phyloP scores from a whole-genome alignment of 805 yeast genomes.

The Kodamaea leandrae region DNA sequence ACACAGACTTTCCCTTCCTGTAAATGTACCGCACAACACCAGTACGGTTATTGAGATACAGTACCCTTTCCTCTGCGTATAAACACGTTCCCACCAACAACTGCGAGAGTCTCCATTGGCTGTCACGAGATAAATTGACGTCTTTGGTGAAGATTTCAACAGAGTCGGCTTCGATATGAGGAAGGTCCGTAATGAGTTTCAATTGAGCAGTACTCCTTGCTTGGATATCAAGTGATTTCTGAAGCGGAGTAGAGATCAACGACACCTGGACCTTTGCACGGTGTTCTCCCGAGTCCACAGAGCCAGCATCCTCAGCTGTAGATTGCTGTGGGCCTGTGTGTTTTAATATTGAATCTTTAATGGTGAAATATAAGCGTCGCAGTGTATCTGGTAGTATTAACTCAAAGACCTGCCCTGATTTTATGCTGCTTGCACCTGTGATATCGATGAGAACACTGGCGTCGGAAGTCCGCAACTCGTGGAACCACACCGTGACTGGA shows the following conservation, averaged over 20 bases:
- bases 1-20: constrained; percentile 62
- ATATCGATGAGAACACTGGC: constrained; percentile 66
- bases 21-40: constrained; percentile 63
- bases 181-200: constrained; percentile 37
- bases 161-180: constrained; percentile 68
- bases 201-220: constrained; percentile 67
- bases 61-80: constrained; percentile 60
- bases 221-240: constrained; percentile 58
- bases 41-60: constrained; percentile 60
- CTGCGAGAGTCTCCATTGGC: constrained; percentile 84
- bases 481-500: constrained; percentile 56
- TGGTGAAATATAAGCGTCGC: constrained; percentile 44
- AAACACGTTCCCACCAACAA: constrained; percentile 61
- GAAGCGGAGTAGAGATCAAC: constrained; percentile 58
- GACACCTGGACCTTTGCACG: constrained; percentile 47
- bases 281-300: constrained; percentile 9
- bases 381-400: constrained; percentile 41
- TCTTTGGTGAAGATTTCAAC: constrained; percentile 82
- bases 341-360: constrained; percentile 31
- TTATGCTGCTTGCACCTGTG: constrained; percentile 53
- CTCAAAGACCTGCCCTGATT: constrained; percentile 77
- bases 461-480: constrained; percentile 58
- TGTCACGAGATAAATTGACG: constrained; percentile 78
- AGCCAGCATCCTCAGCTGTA: constrained; percentile 1
- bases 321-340: constrained; percentile 7